phyloP scores from a whole-genome alignment of 805 yeast species.

The Yarrowia sp. region DNA sequence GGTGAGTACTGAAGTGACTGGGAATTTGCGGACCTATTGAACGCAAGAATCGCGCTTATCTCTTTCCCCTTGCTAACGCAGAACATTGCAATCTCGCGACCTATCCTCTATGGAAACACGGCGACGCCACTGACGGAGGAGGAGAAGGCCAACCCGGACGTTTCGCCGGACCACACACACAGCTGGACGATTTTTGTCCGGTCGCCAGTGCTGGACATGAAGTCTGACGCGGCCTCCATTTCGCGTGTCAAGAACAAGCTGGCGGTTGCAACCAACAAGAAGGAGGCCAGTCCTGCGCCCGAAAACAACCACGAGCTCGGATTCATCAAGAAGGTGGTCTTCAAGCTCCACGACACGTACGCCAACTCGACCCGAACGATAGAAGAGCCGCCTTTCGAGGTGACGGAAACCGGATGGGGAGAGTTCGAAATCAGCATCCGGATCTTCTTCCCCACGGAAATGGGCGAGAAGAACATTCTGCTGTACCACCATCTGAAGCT shows the following conservation, averaged over 20 bases:
- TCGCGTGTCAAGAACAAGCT: constrained; percentile 24
- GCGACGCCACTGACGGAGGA: constrained; percentile 62
- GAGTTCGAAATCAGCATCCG: constrained; percentile 92
- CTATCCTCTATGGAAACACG: constrained; percentile 76
- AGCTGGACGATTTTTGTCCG: constrained; percentile 89
- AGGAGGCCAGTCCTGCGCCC: constrained; percentile 26
- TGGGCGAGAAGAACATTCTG: constrained; percentile 81
- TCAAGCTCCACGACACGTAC: constrained; percentile 93
- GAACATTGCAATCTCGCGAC: constrained; percentile 69
- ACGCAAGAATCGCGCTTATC: no score
- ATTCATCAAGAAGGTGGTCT: constrained; percentile 83
- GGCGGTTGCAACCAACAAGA: constrained; percentile 25
- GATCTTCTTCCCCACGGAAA: constrained; percentile 79
- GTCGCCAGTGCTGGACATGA: constrained; percentile 59
- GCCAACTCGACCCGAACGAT: constrained; percentile 80
- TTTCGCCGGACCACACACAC: constrained; percentile 91
- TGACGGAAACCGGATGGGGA: constrained; percentile 99
- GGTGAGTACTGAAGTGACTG: neutral
- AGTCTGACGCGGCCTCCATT: constrained; percentile 16
- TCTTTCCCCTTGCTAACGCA: constrained; percentile 30
- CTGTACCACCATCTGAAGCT: constrained; percentile 86
- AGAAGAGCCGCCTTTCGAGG: constrained; percentile 89
- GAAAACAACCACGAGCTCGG: constrained; percentile 59
- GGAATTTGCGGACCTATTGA: no score
- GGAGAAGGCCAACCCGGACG: constrained; percentile 50